Percentiles rank a stretch among this genome's conserved stretches.
Conservation (phyloP, 2,329 filamentous ascomycete genomes). For the Paecilomyces dactylethromorphus region DNA sequence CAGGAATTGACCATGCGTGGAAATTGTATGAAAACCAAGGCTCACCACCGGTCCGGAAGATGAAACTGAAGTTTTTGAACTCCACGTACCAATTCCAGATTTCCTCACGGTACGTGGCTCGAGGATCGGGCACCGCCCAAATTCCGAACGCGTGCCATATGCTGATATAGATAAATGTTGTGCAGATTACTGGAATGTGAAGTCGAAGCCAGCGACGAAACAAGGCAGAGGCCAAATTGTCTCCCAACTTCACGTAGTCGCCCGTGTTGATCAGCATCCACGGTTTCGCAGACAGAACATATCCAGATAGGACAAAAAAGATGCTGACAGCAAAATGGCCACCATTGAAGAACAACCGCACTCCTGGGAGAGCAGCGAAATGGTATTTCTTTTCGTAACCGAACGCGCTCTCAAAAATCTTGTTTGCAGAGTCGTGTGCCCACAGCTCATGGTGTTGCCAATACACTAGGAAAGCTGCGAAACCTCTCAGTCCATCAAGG, state of each 20-base stretch:
- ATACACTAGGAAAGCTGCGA: conserved; percentile 62
- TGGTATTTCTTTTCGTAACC: conserved; percentile 37
- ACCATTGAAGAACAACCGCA: conserved; percentile 56
- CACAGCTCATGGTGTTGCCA: conserved; percentile 55
- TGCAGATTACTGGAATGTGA: conserved; percentile 47
- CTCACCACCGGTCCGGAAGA: conserved; percentile 53
- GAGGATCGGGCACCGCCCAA: conserved; percentile 34
- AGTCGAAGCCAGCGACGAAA: conserved; percentile 48
- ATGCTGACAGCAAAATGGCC: conserved; percentile 54
- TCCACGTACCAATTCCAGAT: conserved; percentile 49
- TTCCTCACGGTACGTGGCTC: conserved; percentile 43
- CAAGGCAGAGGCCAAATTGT: conserved; percentile 42
- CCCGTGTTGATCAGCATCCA: conserved; percentile 37
- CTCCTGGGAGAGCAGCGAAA: conserved; percentile 48
- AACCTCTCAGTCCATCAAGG: conserved; percentile 60
- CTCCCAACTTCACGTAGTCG: conserved; percentile 31
- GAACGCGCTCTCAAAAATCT: conserved; percentile 48
- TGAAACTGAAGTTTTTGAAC: conserved; percentile 63
- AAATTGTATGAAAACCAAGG: conserved; percentile 54
- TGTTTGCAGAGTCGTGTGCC: conserved; percentile 43
- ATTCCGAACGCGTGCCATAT: conserved; percentile 50
- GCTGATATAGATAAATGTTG: conserved; percentile 49
- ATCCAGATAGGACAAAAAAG: conserved; percentile 50
- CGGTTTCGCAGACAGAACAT: conserved; percentile 45
- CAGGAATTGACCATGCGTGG: conserved; percentile 59